Evolutionary conservation across 2,329 filamentous ascomycete species (phyloP).

Genomic region (Thielaviopsis punctulata): DNA sequence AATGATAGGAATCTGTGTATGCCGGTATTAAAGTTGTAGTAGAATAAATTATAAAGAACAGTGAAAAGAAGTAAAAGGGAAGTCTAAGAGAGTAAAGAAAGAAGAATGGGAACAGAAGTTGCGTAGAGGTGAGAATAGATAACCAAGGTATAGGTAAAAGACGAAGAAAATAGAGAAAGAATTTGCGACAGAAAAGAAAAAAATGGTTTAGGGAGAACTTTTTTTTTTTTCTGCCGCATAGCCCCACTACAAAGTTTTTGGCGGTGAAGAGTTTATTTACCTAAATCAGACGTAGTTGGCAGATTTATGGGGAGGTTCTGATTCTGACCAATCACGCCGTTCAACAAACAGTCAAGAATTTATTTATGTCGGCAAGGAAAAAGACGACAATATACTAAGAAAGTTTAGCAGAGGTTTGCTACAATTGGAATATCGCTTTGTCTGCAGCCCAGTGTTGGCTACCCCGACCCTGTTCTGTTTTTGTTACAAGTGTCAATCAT

Average conservation of each 20-base stretch:
- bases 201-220: background rate
- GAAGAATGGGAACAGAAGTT: background rate
- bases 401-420: background rate
- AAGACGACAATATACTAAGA: no score
- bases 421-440: background rate
- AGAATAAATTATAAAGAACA: slow-evolving; percentile 10
- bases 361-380: background rate
- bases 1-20: slow-evolving; percentile 10
- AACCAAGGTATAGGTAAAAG: background rate
- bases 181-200: background rate
- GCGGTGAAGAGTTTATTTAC: slow-evolving; percentile 6
- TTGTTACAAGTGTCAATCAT: background rate
- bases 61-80: slow-evolving; percentile 12
- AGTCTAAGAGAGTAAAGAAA: background rate
- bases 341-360: background rate
- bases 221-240: slow-evolving; percentile 17
- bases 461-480: background rate
- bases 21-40: background rate
- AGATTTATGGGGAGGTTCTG: background rate
- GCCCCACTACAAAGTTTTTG: slow-evolving; percentile 14
- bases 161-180: background rate
- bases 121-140: background rate
- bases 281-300: background rate
- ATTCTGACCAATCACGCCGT: slow-evolving; percentile 2
- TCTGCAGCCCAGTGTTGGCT: no score